Base-by-base conservation (phyloP, 2,329 filamentous ascomycete species). In the Fusarium sacchari region DNA sequence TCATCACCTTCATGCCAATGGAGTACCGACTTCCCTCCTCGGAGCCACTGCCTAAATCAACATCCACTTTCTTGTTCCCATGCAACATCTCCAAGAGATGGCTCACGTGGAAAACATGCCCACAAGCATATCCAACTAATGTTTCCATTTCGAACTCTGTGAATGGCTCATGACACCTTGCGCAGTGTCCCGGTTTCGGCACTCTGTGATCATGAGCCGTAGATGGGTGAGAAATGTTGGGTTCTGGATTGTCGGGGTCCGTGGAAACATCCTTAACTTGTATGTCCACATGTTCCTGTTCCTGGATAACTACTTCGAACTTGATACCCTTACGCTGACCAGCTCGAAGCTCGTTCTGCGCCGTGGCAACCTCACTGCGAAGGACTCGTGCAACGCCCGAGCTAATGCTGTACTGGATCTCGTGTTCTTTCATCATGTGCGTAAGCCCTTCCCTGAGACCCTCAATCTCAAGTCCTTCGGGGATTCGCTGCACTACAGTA, bases 371-470 rank as follows among this genome's bases (percentile, higher is more conserved):
- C 82, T 99, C 96, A 64, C 95, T 94, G 57, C 93, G 88, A 46
- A 98, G 86, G 1, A 98, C 95, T 61, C 90, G 90, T 2, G 96
- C 95, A 7, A 97, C 96, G 2, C 96, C 96, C 47, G 93, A 92
- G 73, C 93, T 96, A 79, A 99, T 98, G 76, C 93, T 96, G 80
- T 94, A 91, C 83, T 98, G 96, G 49, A 99, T 93, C 79, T 98
- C 96, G 80, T 98, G 95, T 82, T 99, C 96, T 76, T 96, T 92
- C 80, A 99, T 93, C 86, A 99, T 95, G 64, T 95, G 93, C 49
- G 93, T 92, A 7, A 99, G 88, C 0, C 96, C 96, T 71, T 97
- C 94, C 66, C 95, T 88, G 12, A 99, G 86, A 0, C 96, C 96
- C 76, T 96, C 92, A 18, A 99, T 97, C 80, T 98, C 94, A 1